Evolutionary conservation across 2,329 filamentous ascomycete genomes (phyloP), one percentile per base, ranked within the genome.

Genomic region (Colletotrichum sp.): DNA sequence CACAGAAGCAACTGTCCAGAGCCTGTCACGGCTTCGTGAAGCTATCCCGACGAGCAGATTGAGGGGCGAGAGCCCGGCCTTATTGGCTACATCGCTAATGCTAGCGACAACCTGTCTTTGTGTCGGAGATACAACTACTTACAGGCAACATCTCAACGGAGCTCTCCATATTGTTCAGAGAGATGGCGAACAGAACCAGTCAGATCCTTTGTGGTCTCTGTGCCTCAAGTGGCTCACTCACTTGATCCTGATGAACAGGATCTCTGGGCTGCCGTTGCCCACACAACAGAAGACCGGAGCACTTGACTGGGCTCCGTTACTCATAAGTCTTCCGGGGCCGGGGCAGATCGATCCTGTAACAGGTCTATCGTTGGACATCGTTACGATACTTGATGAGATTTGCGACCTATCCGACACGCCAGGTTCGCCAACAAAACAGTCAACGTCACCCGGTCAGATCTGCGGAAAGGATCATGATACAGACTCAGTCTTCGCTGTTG

Each of bases 171-270:
- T 61, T 16, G 58, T 61, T 15, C 58, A 32, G 26, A 16, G 58
- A 2, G 58, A 61, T 21, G 58, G 58, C 0, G 28, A 32, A 13
- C 58, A 30, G 10, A 28, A 61, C 4, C 18, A 30, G 5, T 30
- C 58, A 21, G 58, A 61, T 32, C 24, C 58, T 18, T 8, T 61
- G 10, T 61, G 58, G 58, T 30, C 58, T 0, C 28, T 61, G 13
- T 28, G 28, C 28, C 58, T 61, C 58, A 61, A 61, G 18, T 61
- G 58, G 58, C 58, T 61, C 28, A 32, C 58, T 7, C 58, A 61
- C 18, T 30, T 61, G 58, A 30, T 61, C 2, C 18, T 61, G 26
- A 61, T 61, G 58, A 61, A 34, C 28, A 61, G 58, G 4, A 32
- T 61, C 6, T 61, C 58, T 18, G 58, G 58, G 10, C 58, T 61